Conservation (phyloP, 768 basidiomycete genomes). For the Mycena kentingensis region DNA sequence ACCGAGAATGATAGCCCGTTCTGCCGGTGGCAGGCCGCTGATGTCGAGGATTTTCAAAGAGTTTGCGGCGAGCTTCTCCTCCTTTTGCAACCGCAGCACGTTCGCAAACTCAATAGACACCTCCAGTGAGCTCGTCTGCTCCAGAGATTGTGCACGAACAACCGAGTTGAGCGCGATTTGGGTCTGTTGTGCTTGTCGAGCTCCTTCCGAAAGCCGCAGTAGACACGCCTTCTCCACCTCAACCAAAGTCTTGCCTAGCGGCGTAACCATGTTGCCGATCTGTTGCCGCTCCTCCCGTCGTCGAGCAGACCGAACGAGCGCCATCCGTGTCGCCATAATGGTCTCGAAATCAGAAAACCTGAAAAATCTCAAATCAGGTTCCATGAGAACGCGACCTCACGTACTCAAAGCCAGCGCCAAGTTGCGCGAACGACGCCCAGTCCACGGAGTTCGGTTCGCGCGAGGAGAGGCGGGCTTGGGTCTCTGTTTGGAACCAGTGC, state of each 20-base stretch:
- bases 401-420: conserved; percentile 68
- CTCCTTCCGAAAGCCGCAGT: conserved; percentile 68
- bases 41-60: conserved; percentile 53
- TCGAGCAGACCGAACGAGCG: conserved; percentile 72
- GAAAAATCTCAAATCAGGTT: conserved; percentile 6
- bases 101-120: conserved; percentile 83
- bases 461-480: conserved; percentile 37
- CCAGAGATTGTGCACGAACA: conserved; percentile 69
- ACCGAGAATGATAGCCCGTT: conserved; percentile 54
- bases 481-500: conserved; percentile 51
- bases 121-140: conserved; percentile 43
- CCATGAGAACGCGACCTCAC: conserved; percentile 28
- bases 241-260: conserved; percentile 51
- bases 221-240: conserved; percentile 72
- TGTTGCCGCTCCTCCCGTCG: conserved; percentile 73
- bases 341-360: conserved; percentile 79
- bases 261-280: conserved; percentile 69
- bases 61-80: conserved; percentile 81
- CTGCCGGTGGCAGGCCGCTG: conserved; percentile 13
- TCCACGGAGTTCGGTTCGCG: conserved; percentile 35
- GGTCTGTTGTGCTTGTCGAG: conserved; percentile 63
- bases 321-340: conserved; percentile 78
- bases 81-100: conserved; percentile 86
- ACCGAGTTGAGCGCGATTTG: conserved; percentile 90
- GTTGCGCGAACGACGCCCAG: conserved; percentile 47